Evolutionary conservation across 345 rosid genomes (phyloP).

Genomic region (Angophora floribunda): DNA sequence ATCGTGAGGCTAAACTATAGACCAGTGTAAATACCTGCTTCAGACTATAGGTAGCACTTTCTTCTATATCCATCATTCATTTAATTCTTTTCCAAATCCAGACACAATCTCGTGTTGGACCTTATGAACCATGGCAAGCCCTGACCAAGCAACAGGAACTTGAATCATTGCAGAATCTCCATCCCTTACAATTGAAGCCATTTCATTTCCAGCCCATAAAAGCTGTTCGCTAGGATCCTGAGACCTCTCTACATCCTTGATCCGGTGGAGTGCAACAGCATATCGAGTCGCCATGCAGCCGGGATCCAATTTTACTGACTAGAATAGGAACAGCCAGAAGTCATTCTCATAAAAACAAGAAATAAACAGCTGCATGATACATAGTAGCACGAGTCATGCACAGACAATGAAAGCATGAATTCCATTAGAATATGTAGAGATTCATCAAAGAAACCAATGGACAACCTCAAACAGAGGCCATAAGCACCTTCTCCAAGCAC

Average conservation of each 20-base stretch:
- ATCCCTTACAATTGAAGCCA: conserved; percentile 93
- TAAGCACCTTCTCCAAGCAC: conserved; percentile 99
- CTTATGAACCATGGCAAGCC: conserved; percentile 90
- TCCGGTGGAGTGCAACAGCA: conserved; percentile 84
- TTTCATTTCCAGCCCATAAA: conserved; percentile 91
- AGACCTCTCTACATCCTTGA: conserved; percentile 91
- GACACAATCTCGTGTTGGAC: conserved; percentile 85
- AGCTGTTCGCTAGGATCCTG: conserved; percentile 88
- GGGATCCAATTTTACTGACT: conserved; percentile 94
- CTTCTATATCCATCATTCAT: conserved; percentile 63
- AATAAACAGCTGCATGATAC: neutral
- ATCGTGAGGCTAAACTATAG: neutral
- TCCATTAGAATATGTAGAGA: conserved; percentile 17
- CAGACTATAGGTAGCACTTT: conserved; percentile 63
- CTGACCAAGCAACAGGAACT: conserved; percentile 82
- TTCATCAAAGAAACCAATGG: conserved; percentile 2
- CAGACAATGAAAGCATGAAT: neutral
- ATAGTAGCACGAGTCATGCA: neutral
- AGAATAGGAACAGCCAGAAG: neutral
- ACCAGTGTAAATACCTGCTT: conserved; percentile 54
- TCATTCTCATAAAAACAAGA: neutral
- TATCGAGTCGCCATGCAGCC: conserved; percentile 91
- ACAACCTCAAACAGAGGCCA: conserved; percentile 26
- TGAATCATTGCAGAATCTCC: conserved; percentile 78
- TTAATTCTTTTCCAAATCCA: conserved; percentile 54